A percentile compares a stretch with the other conserved stretches of the same genome.
These are phyloP conservation scores for Rhizopogon rudus DNA, from an alignment of 768 basidiomycete genomes.

Conservation along the genomic window DNA sequence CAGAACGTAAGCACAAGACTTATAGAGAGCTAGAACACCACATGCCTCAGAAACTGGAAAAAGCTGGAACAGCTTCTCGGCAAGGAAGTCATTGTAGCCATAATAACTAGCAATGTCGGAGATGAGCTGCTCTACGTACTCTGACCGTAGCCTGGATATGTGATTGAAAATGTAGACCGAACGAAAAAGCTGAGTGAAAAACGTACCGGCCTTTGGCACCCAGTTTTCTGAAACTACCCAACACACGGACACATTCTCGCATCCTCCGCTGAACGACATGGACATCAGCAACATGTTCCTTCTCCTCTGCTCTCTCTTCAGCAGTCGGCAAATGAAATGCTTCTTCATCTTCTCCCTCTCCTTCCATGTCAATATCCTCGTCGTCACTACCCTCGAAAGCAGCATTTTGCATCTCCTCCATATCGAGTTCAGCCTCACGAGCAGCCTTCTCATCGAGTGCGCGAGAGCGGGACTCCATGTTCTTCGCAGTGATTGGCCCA, in stretches of 20 bases:
- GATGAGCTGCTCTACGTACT: conserved; percentile 85
- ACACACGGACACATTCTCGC: conserved; percentile 67
- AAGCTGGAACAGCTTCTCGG: conserved; percentile 90
- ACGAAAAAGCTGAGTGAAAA: conserved; percentile 7
- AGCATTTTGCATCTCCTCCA: conserved; percentile 58
- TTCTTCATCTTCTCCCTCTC: conserved; percentile 32
- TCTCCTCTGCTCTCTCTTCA: conserved; percentile 70
- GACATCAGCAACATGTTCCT: conserved; percentile 63
- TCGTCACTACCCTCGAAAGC: conserved; percentile 47
- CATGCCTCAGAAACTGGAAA: conserved; percentile 89
- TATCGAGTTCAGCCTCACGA: conserved; percentile 65
- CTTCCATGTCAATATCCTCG: conserved; percentile 37
- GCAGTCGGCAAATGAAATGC: conserved; percentile 65
- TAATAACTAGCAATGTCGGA: conserved; percentile 93
- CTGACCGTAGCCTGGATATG: conserved; percentile 68
- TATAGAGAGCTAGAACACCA: conserved; percentile 3
- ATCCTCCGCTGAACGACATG: conserved; percentile 75
- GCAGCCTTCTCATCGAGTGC: conserved; percentile 67
- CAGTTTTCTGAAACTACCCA: conserved; percentile 66
- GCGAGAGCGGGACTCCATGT: conserved; percentile 78
- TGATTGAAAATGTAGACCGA: conserved; percentile 2
- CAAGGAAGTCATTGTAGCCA: conserved; percentile 94
- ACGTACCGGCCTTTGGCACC: conserved; percentile 66
- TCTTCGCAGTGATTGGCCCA: conserved; percentile 64
- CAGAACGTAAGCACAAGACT: conserved; percentile 5